Evolutionary conservation across 305 asterid genomes (phyloP), one percentile per base, ranked within the genome.

Genomic region (Plantago rigida): DNA sequence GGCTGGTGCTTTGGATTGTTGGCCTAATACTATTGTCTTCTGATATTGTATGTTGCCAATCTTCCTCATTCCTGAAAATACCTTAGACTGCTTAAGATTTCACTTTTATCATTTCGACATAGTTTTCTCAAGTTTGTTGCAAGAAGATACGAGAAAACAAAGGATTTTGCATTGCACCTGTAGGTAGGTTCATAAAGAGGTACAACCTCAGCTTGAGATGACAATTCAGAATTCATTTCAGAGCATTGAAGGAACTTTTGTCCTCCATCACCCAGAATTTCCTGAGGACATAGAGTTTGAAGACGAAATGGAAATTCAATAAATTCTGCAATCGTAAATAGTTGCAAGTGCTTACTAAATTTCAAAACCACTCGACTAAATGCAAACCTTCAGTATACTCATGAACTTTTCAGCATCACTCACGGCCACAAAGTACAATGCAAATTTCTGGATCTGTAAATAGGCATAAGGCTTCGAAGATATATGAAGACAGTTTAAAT

Each of bases 401-500:
- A 81, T 80, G 75, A 91, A 91, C 22, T 74, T 75, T 62, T 77
- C 88, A 49, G 84, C 71, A 62, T 86, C 94, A 51, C 53, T 19
- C 56, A 53, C 28, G 28, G 83, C 63, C 15, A 59, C 68, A 72
- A 91, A 91, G 70, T 81, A 73, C 75, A 91, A 45, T 59, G 74
- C 84, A 56, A 91, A 91, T 77, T 81, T 87, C 75, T 91, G 84
- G 48, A 74, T 71, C 98, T 91, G 94, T 73, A 69, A 63, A 55
- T 62, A 61, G 54, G 62, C 58, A 63, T 4, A 54, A 64, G 56
- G 42, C 31, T 7, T 22, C 26, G 26, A 22, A 22, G 26, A 22
- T 22, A 22, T 22, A 22, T 22, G 26, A 22, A 2, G 26, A 22
- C 26, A 22, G 26, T 22, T 22, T 10, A 26, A 22, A 26, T 14